Percentiles rank a stretch among this genome's conserved stretches.
These are phyloP conservation scores for Candida nitratophila DNA, from an alignment of 805 yeast species.

Conservation along the genomic window DNA sequence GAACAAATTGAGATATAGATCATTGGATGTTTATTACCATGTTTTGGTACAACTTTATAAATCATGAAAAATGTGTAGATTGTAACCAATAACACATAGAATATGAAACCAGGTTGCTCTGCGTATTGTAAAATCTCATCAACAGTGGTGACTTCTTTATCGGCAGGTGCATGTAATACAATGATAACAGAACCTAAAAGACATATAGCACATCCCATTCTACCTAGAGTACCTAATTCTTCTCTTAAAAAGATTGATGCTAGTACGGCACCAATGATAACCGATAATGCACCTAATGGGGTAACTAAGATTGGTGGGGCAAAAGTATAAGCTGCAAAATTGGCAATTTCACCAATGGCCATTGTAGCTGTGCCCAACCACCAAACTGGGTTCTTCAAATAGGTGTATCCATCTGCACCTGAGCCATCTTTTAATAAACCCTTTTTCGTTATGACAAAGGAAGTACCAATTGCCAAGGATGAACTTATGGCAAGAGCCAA, in stretches of 20 bases:
- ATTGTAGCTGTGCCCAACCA: slow-evolving; percentile 87
- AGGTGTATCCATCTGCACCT: slow-evolving; percentile 61
- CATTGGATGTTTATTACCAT: slow-evolving; percentile 80
- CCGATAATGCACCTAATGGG: slow-evolving; percentile 85
- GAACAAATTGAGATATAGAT: slow-evolving; percentile 86
- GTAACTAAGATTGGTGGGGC: slow-evolving; percentile 92
- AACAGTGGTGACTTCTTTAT: slow-evolving; percentile 79
- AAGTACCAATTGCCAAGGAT: slow-evolving; percentile 84
- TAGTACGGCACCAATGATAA: slow-evolving; percentile 84
- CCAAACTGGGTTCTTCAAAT: slow-evolving; percentile 83
- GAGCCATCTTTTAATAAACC: slow-evolving; percentile 66
- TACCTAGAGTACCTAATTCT: slow-evolving; percentile 81
- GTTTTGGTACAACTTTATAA: slow-evolving; percentile 71
- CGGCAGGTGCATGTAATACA: slow-evolving; percentile 91
- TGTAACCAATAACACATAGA: slow-evolving; percentile 57
- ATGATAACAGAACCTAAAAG: slow-evolving; percentile 82
- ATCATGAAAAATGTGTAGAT: slow-evolving; percentile 72
- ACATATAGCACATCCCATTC: slow-evolving; percentile 90
- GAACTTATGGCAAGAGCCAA: slow-evolving; percentile 81
- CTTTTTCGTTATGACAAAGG: slow-evolving; percentile 82
- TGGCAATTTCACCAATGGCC: slow-evolving; percentile 90
- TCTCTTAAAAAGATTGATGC: slow-evolving; percentile 83
- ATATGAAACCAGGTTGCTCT: slow-evolving; percentile 64
- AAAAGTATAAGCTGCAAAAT: slow-evolving; percentile 91
- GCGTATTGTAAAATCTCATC: slow-evolving; percentile 84